Percentiles rank a stretch among this genome's conserved stretches.
Evolutionary conservation across 176 grass and related monocot species (phyloP).

Genomic region (Bromus sterilis): DNA sequence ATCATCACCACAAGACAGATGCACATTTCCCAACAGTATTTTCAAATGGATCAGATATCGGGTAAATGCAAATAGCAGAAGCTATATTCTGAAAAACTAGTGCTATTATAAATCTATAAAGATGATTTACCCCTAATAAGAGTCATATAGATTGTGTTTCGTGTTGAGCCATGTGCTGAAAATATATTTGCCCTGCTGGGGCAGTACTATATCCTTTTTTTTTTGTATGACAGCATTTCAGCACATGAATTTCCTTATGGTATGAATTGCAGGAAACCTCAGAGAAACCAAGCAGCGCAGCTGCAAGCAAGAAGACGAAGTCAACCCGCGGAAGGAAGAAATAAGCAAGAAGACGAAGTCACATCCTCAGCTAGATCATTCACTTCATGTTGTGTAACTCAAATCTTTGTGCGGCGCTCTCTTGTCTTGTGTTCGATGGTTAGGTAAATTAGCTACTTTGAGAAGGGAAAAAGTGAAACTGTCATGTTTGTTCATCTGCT

Average conservation of each 20-base stretch:
- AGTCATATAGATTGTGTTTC: neutral
- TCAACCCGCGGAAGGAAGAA: constrained; percentile 34
- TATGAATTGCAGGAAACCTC: constrained; percentile 17
- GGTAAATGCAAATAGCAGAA: neutral
- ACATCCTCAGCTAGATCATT: neutral
- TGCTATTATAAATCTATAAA: neutral
- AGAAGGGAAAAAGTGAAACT: neutral
- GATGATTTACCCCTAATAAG: neutral
- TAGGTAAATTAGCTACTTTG: constrained; percentile 3
- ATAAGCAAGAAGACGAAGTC: neutral
- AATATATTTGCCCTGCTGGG: neutral
- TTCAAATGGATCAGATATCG: neutral
- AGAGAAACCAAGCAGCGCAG: constrained; percentile 25
- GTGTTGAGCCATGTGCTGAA: neutral
- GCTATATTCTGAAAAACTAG: neutral
- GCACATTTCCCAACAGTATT: neutral
- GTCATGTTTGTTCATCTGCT: neutral
- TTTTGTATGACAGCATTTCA: neutral
- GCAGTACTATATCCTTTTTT: neutral
- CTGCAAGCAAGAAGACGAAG: constrained; percentile 38
- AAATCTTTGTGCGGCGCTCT: neutral
- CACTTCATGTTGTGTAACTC: constrained; percentile 1
- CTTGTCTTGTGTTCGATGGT: neutral
- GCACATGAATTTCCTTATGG: neutral
- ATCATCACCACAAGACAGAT: neutral